Evolutionary conservation across 345 rosid species (phyloP).

Genomic region (Brassica nigra): DNA sequence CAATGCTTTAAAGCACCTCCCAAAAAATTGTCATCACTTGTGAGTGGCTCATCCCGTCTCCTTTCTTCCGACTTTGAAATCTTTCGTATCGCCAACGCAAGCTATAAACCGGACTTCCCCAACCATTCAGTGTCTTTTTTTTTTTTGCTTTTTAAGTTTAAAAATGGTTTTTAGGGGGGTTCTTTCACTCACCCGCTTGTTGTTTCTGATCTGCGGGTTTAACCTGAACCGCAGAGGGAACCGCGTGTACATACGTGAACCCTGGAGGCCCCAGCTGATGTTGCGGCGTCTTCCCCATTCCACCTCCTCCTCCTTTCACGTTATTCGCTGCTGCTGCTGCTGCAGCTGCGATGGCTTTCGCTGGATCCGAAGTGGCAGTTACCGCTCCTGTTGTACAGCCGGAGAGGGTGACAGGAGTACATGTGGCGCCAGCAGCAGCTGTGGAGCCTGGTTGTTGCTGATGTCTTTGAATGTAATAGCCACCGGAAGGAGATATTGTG

Average conservation of each 20-base stretch:
- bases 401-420: slow-evolving; percentile 54
- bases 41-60: slow-evolving; percentile 15
- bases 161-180: not conserved
- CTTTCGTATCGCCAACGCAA: slow-evolving; percentile 36
- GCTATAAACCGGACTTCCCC: slow-evolving; percentile 34
- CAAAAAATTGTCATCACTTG: slow-evolving; percentile 24
- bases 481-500: slow-evolving; percentile 46
- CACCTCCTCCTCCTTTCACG: slow-evolving; percentile 71
- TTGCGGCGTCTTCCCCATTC: slow-evolving; percentile 53
- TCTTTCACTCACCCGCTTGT: slow-evolving; percentile 75
- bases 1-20: slow-evolving; percentile 32
- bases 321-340: slow-evolving; percentile 53
- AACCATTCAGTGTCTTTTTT: slow-evolving; percentile 25
- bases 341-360: slow-evolving; percentile 63
- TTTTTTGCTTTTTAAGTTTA: not conserved
- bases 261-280: slow-evolving; percentile 67
- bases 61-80: slow-evolving; percentile 8
- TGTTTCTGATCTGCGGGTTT: slow-evolving; percentile 88
- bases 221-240: slow-evolving; percentile 64
- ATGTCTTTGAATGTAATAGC: slow-evolving; percentile 71
- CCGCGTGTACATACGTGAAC: slow-evolving; percentile 61
- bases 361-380: slow-evolving; percentile 62
- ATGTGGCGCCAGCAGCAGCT: slow-evolving; percentile 19
- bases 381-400: slow-evolving; percentile 20
- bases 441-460: slow-evolving; percentile 53